Percentiles rank a stretch among this genome's conserved stretches.
Conservation (phyloP, 768 basidiomycete genomes). For the Panaeolus cyanescens region DNA sequence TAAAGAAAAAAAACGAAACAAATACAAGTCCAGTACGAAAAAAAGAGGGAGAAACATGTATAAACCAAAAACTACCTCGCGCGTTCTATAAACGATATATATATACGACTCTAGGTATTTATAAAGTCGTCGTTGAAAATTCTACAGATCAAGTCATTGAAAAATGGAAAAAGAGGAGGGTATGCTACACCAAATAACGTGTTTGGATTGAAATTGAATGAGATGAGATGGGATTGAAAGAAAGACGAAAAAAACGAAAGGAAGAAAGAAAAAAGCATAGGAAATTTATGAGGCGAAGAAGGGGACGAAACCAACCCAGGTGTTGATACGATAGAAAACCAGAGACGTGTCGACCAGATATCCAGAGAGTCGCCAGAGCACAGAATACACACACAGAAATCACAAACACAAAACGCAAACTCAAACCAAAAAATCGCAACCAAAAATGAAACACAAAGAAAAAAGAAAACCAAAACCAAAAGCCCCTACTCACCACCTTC, state of each 20-base stretch:
- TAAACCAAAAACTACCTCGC: too few species aligned
- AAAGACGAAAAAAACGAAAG: conserved; percentile 9
- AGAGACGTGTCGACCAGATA: too few species aligned
- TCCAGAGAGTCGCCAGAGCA: conserved; percentile 1
- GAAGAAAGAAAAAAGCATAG: conserved; percentile 9
- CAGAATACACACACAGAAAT: neutral
- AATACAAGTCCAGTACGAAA: too few species aligned
- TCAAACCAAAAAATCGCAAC: neutral
- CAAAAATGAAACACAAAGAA: conserved; percentile 1
- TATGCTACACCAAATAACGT: too few species aligned
- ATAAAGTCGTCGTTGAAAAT: neutral
- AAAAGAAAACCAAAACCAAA: conserved; percentile 6
- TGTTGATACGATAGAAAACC: too few species aligned
- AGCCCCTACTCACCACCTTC: conserved; percentile 47
- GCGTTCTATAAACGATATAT: neutral
- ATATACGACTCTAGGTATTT: neutral
- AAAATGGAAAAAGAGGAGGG: too few species aligned
- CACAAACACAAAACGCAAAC: neutral
- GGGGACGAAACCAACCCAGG: too few species aligned
- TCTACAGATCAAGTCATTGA: neutral
- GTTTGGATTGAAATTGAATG: too few species aligned
- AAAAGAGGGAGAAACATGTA: neutral
- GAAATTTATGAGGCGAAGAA: neutral
- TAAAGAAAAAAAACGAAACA: too few species aligned
- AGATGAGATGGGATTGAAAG: neutral